A percentile compares a stretch with the other conserved stretches of the same genome.
These are phyloP conservation scores for Xylaria cubensis DNA, from an alignment of 495 filamentous ascomycete species.

Conservation along the genomic window DNA sequence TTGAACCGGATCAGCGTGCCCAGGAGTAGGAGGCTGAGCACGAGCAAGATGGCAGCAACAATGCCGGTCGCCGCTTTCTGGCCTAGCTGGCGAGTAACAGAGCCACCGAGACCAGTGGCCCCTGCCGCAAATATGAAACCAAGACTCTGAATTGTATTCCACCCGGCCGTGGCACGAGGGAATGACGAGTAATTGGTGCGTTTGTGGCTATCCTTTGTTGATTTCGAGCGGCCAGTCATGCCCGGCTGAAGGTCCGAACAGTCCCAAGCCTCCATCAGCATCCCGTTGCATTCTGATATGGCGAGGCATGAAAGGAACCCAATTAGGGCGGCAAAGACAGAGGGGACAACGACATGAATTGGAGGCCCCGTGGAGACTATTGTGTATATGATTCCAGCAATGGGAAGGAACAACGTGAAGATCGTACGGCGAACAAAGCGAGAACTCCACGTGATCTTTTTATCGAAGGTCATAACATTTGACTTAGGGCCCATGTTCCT, in stretches of 20 bases:
- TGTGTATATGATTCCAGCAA: constrained; percentile 69
- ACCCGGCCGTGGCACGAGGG: constrained; percentile 73
- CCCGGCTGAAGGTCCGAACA: constrained; percentile 71
- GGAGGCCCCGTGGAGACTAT: constrained; percentile 64
- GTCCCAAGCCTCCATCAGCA: constrained; percentile 84
- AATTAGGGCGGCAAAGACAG: constrained; percentile 69
- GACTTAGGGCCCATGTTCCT: constrained; percentile 60
- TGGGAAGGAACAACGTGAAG: constrained; percentile 68
- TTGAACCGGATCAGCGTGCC: constrained; percentile 66
- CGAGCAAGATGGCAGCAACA: constrained; percentile 65
- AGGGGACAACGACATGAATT: constrained; percentile 65
- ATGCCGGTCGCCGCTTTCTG: constrained; percentile 68
- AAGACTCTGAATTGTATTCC: constrained; percentile 70
- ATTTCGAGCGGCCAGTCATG: constrained; percentile 62
- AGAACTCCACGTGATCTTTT: constrained; percentile 66
- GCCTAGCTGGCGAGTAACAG: constrained; percentile 65
- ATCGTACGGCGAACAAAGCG: constrained; percentile 71
- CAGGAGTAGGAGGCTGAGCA: constrained; percentile 67
- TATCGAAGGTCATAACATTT: constrained; percentile 66
- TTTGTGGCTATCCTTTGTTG: constrained; percentile 48
- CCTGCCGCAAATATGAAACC: constrained; percentile 70
- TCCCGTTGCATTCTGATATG: constrained; percentile 75
- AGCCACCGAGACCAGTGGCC: constrained; percentile 67
- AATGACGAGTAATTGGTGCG: constrained; percentile 71
- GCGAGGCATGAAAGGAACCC: constrained; percentile 74